Conservation (phyloP, 2,329 filamentous ascomycete species). For the Dothidotthia symphoricarpi region DNA sequence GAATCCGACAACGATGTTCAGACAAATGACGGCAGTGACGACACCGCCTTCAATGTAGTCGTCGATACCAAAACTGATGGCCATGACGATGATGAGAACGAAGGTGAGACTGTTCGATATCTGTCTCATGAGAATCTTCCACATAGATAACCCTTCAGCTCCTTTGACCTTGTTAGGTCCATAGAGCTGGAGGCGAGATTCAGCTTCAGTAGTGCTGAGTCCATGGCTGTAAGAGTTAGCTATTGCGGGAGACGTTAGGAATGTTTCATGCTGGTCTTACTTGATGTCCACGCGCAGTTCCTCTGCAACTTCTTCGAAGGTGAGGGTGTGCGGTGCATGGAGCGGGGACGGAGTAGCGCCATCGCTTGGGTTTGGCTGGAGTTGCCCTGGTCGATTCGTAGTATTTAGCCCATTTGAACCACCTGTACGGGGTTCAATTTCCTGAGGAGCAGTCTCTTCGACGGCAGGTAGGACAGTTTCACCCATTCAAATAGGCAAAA, state of each 20-base stretch:
- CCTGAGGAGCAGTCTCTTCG: conserved; percentile 43
- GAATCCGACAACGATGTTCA: conserved; percentile 65
- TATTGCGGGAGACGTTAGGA: not conserved
- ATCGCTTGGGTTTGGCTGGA: conserved; percentile 21
- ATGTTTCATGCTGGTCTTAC: conserved; percentile 18
- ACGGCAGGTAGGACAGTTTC: conserved; percentile 41
- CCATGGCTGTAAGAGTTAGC: conserved; percentile 52
- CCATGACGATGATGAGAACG: conserved; percentile 72
- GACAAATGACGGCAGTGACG: conserved; percentile 62
- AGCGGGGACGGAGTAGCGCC: conserved; percentile 24
- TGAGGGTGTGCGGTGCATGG: conserved; percentile 39
- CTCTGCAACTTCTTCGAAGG: conserved; percentile 37
- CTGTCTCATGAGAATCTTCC: conserved; percentile 74
- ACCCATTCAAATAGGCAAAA: conserved; percentile 44
- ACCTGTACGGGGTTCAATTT: conserved; percentile 46
- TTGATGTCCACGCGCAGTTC: conserved; percentile 37
- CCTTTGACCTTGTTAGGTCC: conserved; percentile 70
- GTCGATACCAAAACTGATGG: conserved; percentile 61
- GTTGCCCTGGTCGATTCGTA: conserved; percentile 24
- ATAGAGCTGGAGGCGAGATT: conserved; percentile 63
- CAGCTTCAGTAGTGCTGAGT: conserved; percentile 61
- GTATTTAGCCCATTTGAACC: conserved; percentile 35
- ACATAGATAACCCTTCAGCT: conserved; percentile 68
- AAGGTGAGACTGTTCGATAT: conserved; percentile 74
- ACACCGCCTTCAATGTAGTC: conserved; percentile 65